phyloP scores from a whole-genome alignment of 768 basidiomycete genomes.

The Saitozyma sp. region DNA sequence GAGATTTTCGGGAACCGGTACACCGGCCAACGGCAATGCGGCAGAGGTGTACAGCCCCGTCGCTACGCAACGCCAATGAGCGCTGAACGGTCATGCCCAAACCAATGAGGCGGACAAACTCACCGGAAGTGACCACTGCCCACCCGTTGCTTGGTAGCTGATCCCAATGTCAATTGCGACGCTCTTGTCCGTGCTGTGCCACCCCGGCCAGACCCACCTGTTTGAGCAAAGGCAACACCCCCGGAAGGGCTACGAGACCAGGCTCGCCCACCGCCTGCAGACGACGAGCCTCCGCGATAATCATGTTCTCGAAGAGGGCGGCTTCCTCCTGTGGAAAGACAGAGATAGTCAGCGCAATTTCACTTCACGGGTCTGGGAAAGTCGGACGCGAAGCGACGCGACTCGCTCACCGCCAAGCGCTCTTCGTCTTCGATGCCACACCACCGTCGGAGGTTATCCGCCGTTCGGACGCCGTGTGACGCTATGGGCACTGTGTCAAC shows the following conservation, averaged over 20 bases:
- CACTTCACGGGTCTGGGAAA: conserved; percentile 59
- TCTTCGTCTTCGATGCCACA: conserved; percentile 65
- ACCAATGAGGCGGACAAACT: conserved; percentile 9
- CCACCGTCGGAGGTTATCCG: conserved; percentile 71
- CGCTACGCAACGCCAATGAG: conserved; percentile 58
- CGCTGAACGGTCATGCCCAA: background rate
- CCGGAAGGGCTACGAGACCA: conserved; percentile 63
- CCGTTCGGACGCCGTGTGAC: conserved; percentile 73
- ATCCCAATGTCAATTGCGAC: background rate
- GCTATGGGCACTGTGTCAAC: conserved; percentile 34
- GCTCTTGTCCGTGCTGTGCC: conserved; percentile 54
- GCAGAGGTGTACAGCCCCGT: conserved; percentile 69
- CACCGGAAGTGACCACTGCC: conserved; percentile 84
- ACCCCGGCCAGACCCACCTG: conserved; percentile 70
- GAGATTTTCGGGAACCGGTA: conserved; percentile 63
- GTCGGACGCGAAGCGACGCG: conserved; percentile 59
- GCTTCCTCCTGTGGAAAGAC: conserved; percentile 8
- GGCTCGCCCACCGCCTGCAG: conserved; percentile 60
- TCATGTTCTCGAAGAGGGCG: conserved; percentile 67
- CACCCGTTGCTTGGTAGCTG: conserved; percentile 53
- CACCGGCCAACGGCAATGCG: conserved; percentile 65
- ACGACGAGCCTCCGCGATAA: conserved; percentile 53
- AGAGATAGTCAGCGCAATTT: background rate
- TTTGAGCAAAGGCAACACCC: conserved; percentile 62
- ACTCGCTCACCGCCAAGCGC: conserved; percentile 50